Evolutionary conservation across 1,284 basidiomycete species (phyloP), one percentile per base, ranked within the genome.

Genomic region (Kalmanozyma brasiliensis): DNA sequence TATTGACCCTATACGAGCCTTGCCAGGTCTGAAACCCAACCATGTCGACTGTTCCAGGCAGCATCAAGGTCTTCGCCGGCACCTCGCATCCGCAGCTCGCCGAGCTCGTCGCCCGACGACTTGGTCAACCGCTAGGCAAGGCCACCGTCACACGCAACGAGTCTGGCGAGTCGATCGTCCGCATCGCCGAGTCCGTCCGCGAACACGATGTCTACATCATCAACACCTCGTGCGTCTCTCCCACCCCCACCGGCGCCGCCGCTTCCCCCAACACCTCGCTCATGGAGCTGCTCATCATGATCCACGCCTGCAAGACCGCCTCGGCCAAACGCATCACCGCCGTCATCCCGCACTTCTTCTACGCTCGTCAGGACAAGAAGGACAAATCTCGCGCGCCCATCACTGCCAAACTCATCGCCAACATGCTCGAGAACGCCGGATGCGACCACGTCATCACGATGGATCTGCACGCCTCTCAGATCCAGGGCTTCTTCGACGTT

Each of bases 131-230:
- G 10, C 71, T 81, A 1, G 78, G 78, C 52, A 71, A 74, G 33
- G 73, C 92, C 16, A 91, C 91, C 74, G 89, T 97, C 49, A 89
- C 89, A 42, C 89, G 90, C 81, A 95, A 92, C 80, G 91, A 91
- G 16, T 91, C 94, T 67, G 94, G 94, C 64, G 94, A 97, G 85
- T 92, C 91, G 47, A 89, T 89, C 79, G 91, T 98, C 59, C 91
- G 91, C 65, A 94, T 98, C 81, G 87, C 88, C 57, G 96, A 98
- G 85, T 94, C 92, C 53, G 96, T 98, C 30, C 91, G 95, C 59
- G 95, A 98, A 84, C 92, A 93, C 84, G 96, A 98, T 84, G 96
- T 98, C 55, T 98, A 98, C 86, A 98, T 98, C 83, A 90, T 98
- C 87, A 97, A 95, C 85, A 95, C 94, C 29, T 91, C 91, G 11